Evolutionary conservation across 2,329 filamentous ascomycete species (phyloP), one percentile per base, ranked within the genome.

Genomic region (Raffaelea deltoideospora): DNA sequence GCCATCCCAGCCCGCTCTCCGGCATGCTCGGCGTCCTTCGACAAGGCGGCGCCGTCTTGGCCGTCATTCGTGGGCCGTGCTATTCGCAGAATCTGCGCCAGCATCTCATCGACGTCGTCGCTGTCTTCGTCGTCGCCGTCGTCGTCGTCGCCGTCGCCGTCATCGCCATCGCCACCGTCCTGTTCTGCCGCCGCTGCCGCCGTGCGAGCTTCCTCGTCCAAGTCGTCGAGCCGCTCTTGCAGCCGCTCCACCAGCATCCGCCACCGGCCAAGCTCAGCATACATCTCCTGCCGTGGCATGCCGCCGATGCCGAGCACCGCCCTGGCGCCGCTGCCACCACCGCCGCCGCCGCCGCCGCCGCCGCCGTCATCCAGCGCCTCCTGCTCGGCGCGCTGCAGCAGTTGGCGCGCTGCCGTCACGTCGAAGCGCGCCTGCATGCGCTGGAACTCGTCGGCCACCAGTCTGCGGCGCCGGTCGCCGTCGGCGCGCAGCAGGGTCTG

Each of bases 361-460:
- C 58, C n/a, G 33, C 24, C 43, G 75, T 24, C n/a, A 56, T 60
- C n/a, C 13, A 71, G 56, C 6, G 73, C 67, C 46, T 80, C 72
- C 47, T 83, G 79, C 52, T 86, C 82, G 30, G 85, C 67, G 41
- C 68, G 75, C 17, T 78, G 68, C 38, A 87, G 70, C 22, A 82
- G 65, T 1, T 65, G 67, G 29, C 76, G 72, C 17, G 82, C 81
- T 52, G 81, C 73, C 45, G 80, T 71, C 42, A 88, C 62, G 48
- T 85, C 87, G 72, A 82, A 48, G 28, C 39, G 40, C 22, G 67
- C 63, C 48, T 69, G 72, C 43, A 67, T 65, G 41, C 81, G 67
- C 57, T 84, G 79, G 49, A 74, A 78, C 48, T 71, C 72, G 45
- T 71, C 81, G 22, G 62, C 61, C 37, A 70, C 63, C 33, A 82